phyloP scores from a whole-genome alignment of 2,329 filamentous ascomycete species.

The Acrodontium crateriforme region DNA sequence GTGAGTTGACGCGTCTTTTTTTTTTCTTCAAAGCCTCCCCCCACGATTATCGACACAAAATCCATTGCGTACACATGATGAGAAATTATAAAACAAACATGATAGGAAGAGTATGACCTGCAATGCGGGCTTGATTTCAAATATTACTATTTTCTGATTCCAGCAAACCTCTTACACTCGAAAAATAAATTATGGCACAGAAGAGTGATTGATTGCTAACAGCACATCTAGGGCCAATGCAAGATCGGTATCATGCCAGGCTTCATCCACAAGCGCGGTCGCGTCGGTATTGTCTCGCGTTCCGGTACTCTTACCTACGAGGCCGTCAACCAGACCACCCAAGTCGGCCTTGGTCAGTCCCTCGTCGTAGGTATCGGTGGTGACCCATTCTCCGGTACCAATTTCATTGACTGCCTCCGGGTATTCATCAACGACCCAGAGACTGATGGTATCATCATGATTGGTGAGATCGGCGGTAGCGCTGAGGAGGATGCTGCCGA shows the following conservation, averaged over 20 bases:
- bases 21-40: slow-evolving; percentile 2
- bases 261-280: slow-evolving; percentile 99
- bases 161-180: slow-evolving; percentile 3
- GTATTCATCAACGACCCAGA: slow-evolving; percentile 93
- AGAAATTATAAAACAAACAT: slow-evolving; percentile 18
- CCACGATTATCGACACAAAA: no score
- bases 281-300: slow-evolving; percentile 95
- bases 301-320: slow-evolving; percentile 98
- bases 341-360: slow-evolving; percentile 90
- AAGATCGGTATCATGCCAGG: slow-evolving; percentile 99
- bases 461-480: slow-evolving; percentile 94
- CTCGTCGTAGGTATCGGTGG: slow-evolving; percentile 97
- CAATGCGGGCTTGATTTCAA: slow-evolving; percentile 19
- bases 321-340: slow-evolving; percentile 98
- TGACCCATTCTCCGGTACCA: slow-evolving; percentile 97
- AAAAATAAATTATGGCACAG: not conserved
- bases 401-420: slow-evolving; percentile 98
- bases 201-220: slow-evolving; percentile 4
- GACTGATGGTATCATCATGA: slow-evolving; percentile 99
- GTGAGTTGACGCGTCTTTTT: slow-evolving; percentile 32
- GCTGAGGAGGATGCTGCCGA: slow-evolving; percentile 98
- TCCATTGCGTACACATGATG: slow-evolving; percentile 7
- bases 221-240: slow-evolving; percentile 60
- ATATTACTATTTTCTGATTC: slow-evolving; percentile 11
- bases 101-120: slow-evolving; percentile 26